Evolutionary conservation across 2,329 filamentous ascomycete genomes (phyloP), one percentile per base, ranked within the genome.

Genomic region (Curvularia spicifera): DNA sequence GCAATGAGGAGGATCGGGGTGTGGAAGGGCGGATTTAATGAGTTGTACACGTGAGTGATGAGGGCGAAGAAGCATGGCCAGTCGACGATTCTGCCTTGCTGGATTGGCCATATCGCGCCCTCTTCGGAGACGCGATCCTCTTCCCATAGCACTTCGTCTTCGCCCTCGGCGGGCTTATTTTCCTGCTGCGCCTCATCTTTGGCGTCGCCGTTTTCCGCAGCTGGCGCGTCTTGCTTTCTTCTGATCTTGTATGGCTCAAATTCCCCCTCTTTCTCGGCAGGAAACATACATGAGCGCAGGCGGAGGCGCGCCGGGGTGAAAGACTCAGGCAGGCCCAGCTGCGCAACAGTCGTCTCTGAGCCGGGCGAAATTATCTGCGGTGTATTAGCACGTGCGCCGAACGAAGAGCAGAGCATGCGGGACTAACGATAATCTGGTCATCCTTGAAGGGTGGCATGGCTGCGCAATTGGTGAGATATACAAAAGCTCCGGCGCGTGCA

Each of bases 51-150:
- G 76, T 99, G 91, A 55, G 93, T 91, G 71, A 99, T 86, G 70
- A 98, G 89, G 31, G 95, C 94, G 64, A 97, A 90, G 80, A 99
- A 96, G 66, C 92, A 94, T 0, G 89, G 85, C 92, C 96, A 97
- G 75, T 98, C 87, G 43, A 90, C 87, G 61, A 99, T 95, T 71
- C 87, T 87, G 56, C 95, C 95, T 64, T 89, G 87, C 82, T 78
- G 71, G 52, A 99, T 87, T 10, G 95, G 95, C 81, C 92, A 97
- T 53, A 97, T 85, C 3, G 95, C 95, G 59, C 91, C 95, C 77
- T 97, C 91, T 57, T 90, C 88, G 59, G 91, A 92, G 53, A 94
- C 89, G 22, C 89, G 88, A 74, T 97, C 93, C 80, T 98, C 95
- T 65, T 97, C 90, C 79, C 89, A 96, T 68, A 92, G 85, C 57